Conservation (phyloP, 768 basidiomycete genomes). For the Leucosporidium scottii region DNA sequence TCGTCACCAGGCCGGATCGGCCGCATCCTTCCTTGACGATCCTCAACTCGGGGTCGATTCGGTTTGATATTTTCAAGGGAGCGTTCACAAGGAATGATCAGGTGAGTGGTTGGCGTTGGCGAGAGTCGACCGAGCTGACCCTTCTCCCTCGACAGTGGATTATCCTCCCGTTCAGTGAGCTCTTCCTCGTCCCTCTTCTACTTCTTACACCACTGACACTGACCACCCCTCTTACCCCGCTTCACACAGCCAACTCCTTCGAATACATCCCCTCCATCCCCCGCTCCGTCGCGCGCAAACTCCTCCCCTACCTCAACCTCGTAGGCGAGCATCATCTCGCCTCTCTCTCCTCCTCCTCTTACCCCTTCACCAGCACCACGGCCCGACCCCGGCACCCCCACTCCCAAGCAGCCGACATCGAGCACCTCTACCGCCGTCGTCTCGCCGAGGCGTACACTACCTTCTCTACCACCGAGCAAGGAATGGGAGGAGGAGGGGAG, state of each 20-base stretch:
- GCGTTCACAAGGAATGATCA: slow-evolving; percentile 37
- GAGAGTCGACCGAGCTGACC: neutral
- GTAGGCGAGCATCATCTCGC: slow-evolving; percentile 28
- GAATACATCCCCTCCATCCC: slow-evolving; percentile 21
- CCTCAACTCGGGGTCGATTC: slow-evolving; percentile 41
- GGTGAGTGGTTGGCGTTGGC: slow-evolving; percentile 42
- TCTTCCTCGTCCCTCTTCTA: neutral
- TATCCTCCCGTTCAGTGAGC: slow-evolving; percentile 31
- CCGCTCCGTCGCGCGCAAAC: neutral
- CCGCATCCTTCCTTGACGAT: slow-evolving; percentile 31
- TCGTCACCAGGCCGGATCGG: slow-evolving; percentile 48
- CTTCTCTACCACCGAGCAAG: neutral
- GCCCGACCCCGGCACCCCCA: neutral
- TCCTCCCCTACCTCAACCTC: slow-evolving; percentile 32
- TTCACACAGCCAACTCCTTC: slow-evolving; percentile 31
- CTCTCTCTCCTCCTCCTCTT: neutral
- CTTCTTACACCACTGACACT: neutral
- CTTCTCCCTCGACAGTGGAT: slow-evolving; percentile 16
- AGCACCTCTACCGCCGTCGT: neutral
- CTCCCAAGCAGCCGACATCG: neutral
- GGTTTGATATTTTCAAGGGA: slow-evolving; percentile 43
- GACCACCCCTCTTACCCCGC: too few relatives aligned
- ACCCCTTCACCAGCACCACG: neutral
- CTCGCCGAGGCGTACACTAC: neutral
- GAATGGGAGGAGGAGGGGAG: neutral